A percentile compares a stretch with the other conserved stretches of the same genome.
phyloP scores from a whole-genome alignment of 495 filamentous ascomycete species.

The Stereocaulon alpinum region DNA sequence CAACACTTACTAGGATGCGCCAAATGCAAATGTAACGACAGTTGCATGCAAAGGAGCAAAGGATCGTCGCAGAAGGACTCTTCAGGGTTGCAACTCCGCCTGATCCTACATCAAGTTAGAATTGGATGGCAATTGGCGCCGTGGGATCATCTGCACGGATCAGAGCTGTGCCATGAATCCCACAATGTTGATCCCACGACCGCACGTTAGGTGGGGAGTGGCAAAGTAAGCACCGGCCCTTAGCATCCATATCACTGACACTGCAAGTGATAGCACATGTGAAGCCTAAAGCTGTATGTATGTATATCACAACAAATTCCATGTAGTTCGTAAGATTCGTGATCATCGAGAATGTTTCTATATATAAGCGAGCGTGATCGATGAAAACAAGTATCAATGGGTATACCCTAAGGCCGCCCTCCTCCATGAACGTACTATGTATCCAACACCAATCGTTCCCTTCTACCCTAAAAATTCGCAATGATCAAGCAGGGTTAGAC shows the following conservation, averaged over 20 bases:
- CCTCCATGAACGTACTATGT: background rate
- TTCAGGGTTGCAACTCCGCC: no score
- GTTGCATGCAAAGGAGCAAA: no score
- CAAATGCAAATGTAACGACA: no score
- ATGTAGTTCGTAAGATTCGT: background rate
- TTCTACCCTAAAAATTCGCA: background rate
- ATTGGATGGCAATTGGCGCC: no score
- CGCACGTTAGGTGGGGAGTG: background rate
- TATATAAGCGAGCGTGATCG: slow-evolving; percentile 3
- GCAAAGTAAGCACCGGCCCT: no score
- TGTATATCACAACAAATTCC: background rate
- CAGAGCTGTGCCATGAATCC: background rate
- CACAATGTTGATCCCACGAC: no score
- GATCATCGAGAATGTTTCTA: background rate
- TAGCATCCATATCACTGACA: no score
- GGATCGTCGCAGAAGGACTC: no score
- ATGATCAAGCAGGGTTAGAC: background rate
- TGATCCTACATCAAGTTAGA: no score
- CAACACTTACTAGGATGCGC: no score
- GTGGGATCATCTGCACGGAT: background rate
- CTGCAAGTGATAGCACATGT: background rate
- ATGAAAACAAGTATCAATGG: background rate
- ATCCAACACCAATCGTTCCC: background rate
- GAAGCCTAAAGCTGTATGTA: background rate
- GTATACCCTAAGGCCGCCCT: background rate